phyloP scores from a whole-genome alignment of 306 rosid genomes.

The Trifolium dubium region DNA sequence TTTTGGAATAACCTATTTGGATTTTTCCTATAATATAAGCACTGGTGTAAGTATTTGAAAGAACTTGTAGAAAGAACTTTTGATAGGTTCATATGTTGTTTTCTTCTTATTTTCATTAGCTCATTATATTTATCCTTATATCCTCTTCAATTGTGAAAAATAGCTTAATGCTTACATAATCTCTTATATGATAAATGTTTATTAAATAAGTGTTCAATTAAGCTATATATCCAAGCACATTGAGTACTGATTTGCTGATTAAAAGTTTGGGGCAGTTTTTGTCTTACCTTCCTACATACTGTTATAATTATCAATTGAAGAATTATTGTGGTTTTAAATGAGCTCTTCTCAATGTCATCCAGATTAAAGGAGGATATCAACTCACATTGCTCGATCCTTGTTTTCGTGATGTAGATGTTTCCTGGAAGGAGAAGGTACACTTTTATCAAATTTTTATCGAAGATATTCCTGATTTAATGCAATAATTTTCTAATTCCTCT shows the following conservation, averaged over 20 bases:
- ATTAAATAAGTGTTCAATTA: background rate
- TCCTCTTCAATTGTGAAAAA: background rate
- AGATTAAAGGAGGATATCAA: slow-evolving; percentile 96
- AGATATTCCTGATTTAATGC: slow-evolving; percentile 29
- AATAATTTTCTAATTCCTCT: slow-evolving; percentile 2
- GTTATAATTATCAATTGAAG: slow-evolving; percentile 36
- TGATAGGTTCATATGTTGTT: background rate
- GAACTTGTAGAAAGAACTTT: background rate
- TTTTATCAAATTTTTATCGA: slow-evolving; percentile 9
- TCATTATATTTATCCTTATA: background rate
- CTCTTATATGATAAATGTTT: background rate
- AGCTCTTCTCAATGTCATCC: slow-evolving; percentile 42
- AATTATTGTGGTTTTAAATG: slow-evolving; percentile 36
- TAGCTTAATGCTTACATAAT: background rate
- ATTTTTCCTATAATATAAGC: background rate
- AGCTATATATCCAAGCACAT: background rate
- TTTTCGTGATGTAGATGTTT: slow-evolving; percentile 55
- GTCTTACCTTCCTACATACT: background rate
- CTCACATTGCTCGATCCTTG: slow-evolving; percentile 73
- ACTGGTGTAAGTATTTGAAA: background rate
- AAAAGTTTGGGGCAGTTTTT: slow-evolving; percentile 20
- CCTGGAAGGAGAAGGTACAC: slow-evolving; percentile 83
- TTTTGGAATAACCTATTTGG: background rate
- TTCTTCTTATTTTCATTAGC: background rate
- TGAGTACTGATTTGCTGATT: slow-evolving; percentile 4